Percentiles rank a stretch among this genome's conserved stretches.
Evolutionary conservation across 2,329 filamentous ascomycete genomes (phyloP).

Genomic region (Curvularia eragrostidis): DNA sequence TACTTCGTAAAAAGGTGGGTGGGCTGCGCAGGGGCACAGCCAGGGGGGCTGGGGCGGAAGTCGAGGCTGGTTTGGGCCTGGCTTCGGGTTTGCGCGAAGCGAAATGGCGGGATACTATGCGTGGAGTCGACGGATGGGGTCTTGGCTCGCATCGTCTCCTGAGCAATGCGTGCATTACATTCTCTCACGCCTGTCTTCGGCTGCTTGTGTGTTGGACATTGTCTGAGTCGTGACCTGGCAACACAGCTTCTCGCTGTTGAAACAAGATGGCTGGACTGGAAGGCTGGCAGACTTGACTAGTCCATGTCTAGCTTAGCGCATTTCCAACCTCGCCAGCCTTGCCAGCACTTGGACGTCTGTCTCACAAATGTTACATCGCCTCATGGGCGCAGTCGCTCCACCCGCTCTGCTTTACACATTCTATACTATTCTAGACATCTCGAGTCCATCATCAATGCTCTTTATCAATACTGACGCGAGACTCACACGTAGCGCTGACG

Average conservation of each 20-base stretch:
- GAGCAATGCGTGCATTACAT: background rate
- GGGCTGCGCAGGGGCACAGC: conserved; percentile 10
- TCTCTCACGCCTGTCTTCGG: background rate
- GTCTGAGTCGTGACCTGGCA: background rate
- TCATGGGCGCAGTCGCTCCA: background rate
- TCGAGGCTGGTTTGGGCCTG: conserved; percentile 6
- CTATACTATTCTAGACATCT: background rate
- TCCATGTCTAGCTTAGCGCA: background rate
- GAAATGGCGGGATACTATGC: background rate
- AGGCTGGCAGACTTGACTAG: background rate
- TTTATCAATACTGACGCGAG: background rate
- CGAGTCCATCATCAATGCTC: background rate
- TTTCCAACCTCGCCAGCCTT: conserved; percentile 6
- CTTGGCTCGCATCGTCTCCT: conserved; percentile 3
- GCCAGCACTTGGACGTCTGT: background rate
- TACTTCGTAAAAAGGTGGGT: conserved; percentile 12
- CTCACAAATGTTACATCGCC: conserved; percentile 9
- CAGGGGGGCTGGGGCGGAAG: conserved; percentile 13
- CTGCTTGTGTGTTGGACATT: conserved; percentile 2
- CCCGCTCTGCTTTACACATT: background rate
- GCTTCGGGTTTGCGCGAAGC: conserved; percentile 7
- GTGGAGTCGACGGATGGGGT: background rate
- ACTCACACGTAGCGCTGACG: background rate
- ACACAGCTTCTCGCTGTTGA: background rate
- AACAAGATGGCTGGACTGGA: background rate